phyloP scores from a whole-genome alignment of 768 basidiomycete species.

The Boletus speciosus region DNA sequence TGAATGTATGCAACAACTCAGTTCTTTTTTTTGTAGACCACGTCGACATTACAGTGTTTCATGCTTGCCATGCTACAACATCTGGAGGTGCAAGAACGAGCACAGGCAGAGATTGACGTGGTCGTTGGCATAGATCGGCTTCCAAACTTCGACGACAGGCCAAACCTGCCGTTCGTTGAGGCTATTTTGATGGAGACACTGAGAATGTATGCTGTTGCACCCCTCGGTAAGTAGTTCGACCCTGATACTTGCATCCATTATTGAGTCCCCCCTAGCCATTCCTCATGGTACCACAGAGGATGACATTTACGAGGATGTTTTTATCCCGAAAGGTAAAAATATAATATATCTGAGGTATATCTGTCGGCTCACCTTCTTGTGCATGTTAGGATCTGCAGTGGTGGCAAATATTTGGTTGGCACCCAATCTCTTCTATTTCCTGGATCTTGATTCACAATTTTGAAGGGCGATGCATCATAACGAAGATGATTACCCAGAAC shows the following conservation, averaged over 20 bases:
- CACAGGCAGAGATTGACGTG: conserved; percentile 28
- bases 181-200: conserved; percentile 17
- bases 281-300: conserved; percentile 18
- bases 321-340: conserved; percentile 23
- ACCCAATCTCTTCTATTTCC: neutral
- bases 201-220: conserved; percentile 25
- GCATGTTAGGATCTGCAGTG: conserved; percentile 13
- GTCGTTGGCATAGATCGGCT: conserved; percentile 29
- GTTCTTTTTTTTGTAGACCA: conserved; percentile 1
- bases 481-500: conserved; percentile 14
- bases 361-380: neutral
- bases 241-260: neutral
- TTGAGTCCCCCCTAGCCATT: conserved; percentile 3
- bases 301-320: conserved; percentile 16
- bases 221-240: conserved; percentile 17
- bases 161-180: conserved; percentile 27
- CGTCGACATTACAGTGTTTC: conserved; percentile 19
- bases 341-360: neutral
- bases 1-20: neutral
- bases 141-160: conserved; percentile 25
- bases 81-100: conserved; percentile 30
- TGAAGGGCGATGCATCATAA: conserved; percentile 15
- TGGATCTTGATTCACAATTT: neutral
- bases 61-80: conserved; percentile 31
- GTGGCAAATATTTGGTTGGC: conserved; percentile 21